Percentiles rank a stretch among this genome's conserved stretches.
Evolutionary conservation across 257 asterid genomes (phyloP).

Genomic region (Henckelia pumila): DNA sequence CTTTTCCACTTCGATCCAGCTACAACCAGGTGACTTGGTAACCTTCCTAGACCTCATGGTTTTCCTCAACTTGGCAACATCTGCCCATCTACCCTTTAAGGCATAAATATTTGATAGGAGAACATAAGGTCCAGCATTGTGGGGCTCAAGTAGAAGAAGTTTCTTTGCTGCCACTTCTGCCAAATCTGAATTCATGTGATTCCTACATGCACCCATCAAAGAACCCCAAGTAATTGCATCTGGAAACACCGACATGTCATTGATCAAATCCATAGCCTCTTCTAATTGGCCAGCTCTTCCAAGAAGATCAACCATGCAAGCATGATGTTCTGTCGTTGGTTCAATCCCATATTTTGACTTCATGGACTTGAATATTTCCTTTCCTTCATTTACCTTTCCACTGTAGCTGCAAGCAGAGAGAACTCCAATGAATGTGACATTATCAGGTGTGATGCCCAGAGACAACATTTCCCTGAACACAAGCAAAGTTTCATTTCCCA

Average conservation of each 20-base stretch:
- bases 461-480: constrained; percentile 47
- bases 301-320: constrained; percentile 77
- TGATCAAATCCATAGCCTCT: constrained; percentile 59
- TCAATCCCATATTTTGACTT: constrained; percentile 42
- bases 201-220: constrained; percentile 71
- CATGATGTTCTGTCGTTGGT: constrained; percentile 57
- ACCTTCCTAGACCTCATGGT: constrained; percentile 52
- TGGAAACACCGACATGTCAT: constrained; percentile 56
- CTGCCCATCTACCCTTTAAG: constrained; percentile 58
- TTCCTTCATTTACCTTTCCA: constrained; percentile 67
- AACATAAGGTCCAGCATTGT: constrained; percentile 59
- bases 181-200: constrained; percentile 54
- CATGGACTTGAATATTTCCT: constrained; percentile 59
- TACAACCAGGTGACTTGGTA: constrained; percentile 67
- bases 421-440: constrained; percentile 56
- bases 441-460: constrained; percentile 42
- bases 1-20: constrained; percentile 80
- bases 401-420: constrained; percentile 83
- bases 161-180: constrained; percentile 71
- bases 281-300: constrained; percentile 65
- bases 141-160: constrained; percentile 61
- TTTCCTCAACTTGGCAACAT: constrained; percentile 57
- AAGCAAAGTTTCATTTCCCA: constrained; percentile 51
- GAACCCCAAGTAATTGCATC: constrained; percentile 80
- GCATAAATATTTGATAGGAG: constrained; percentile 72